These are phyloP conservation scores for Solanum gandarillasii DNA, from an alignment of 257 asterid genomes.

Conservation along the genomic window DNA sequence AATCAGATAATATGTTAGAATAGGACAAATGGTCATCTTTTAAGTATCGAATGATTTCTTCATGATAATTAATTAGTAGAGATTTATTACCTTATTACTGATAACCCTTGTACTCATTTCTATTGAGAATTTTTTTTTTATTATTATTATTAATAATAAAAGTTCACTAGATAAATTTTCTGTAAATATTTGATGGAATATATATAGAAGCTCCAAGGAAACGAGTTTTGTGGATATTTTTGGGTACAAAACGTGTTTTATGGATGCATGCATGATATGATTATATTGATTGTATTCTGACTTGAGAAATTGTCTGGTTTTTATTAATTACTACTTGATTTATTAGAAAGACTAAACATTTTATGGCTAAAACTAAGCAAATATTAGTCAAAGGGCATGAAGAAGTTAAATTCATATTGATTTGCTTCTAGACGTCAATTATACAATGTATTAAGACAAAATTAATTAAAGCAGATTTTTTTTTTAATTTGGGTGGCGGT, in stretches of 20 bases:
- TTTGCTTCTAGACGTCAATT: not conserved
- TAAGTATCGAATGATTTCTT: no score
- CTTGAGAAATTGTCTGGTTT: not conserved
- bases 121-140: no score
- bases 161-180: no score
- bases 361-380: not conserved
- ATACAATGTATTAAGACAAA: not conserved
- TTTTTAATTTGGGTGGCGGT: no score
- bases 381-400: not conserved
- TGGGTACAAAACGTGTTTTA: not conserved
- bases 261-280: not conserved
- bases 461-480: no score
- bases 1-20: no score
- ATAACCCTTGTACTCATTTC: no score
- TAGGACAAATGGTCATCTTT: no score
- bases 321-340: not conserved
- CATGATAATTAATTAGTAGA: not conserved
- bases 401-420: not conserved
- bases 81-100: no score
- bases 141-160: no score
- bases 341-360: not conserved
- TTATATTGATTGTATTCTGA: not conserved
- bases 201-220: not conserved
- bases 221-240: not conserved
- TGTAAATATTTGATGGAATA: not conserved